A percentile compares a stretch with the other conserved stretches of the same genome.
These are phyloP conservation scores for Zygosaccharomyces pseudobailii DNA, from an alignment of 1,139 yeast genomes.

Conservation along the genomic window DNA sequence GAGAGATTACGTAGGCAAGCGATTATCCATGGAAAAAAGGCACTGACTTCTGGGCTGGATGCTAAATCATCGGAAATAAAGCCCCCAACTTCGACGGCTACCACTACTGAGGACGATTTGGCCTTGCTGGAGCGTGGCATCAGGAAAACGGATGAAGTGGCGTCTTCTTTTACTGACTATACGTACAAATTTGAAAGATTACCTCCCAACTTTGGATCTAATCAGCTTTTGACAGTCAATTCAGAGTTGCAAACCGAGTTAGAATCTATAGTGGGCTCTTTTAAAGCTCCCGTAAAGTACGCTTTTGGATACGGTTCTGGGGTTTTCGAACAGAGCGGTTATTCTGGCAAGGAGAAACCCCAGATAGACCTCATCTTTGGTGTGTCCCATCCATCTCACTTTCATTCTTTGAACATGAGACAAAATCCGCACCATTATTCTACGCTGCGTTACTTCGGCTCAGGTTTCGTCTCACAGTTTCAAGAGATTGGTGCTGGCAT, in stretches of 20 bases:
- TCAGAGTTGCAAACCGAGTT: constrained; percentile 45
- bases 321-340: constrained; percentile 76
- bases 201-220: constrained; percentile 51
- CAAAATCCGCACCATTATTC: constrained; percentile 77
- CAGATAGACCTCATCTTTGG: constrained; percentile 88
- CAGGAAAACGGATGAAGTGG: constrained; percentile 31
- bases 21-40: constrained; percentile 4
- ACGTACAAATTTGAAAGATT: constrained; percentile 42
- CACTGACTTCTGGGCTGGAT: not conserved
- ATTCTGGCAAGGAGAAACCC: constrained; percentile 40
- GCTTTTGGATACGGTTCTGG: constrained; percentile 96
- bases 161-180: constrained; percentile 40
- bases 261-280: constrained; percentile 48
- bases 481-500: constrained; percentile 86
- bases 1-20: constrained; percentile 3
- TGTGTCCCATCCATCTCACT: constrained; percentile 65
- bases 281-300: constrained; percentile 64
- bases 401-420: constrained; percentile 68
- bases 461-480: constrained; percentile 51
- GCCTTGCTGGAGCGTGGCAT: constrained; percentile 34
- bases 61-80: not conserved
- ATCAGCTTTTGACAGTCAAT: constrained; percentile 52
- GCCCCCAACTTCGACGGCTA: not conserved
- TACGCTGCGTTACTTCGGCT: constrained; percentile 54
- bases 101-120: constrained; percentile 20